Evolutionary conservation across 2,329 filamentous ascomycete genomes (phyloP).

Genomic region (Pleoardoris graminearum): DNA sequence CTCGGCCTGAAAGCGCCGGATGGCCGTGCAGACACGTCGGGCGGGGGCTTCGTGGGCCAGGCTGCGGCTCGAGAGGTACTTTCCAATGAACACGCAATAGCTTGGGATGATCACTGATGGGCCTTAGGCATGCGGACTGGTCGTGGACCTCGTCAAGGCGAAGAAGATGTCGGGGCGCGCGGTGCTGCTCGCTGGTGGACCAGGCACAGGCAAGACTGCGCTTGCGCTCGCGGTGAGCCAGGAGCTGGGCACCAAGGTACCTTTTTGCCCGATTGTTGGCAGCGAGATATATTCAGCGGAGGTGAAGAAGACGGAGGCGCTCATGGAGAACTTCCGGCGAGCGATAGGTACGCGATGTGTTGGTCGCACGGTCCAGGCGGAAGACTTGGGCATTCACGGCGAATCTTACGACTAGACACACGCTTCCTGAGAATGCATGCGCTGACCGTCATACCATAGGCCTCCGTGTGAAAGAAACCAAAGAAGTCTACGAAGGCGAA

Average conservation of each 20-base stretch:
- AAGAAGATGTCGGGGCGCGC: constrained; percentile 98
- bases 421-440: not conserved
- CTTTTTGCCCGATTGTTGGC: constrained; percentile 96
- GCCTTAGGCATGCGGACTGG: constrained; percentile 81
- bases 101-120: constrained; percentile 14
- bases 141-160: constrained; percentile 91
- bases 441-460: constrained; percentile 45
- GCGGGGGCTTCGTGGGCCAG: constrained; percentile 83
- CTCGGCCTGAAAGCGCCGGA: constrained; percentile 77
- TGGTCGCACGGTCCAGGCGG: not conserved
- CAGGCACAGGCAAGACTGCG: constrained; percentile 93
- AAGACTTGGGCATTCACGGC: not conserved
- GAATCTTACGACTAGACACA: not conserved
- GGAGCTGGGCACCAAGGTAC: constrained; percentile 96
- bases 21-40: constrained; percentile 78
- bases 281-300: constrained; percentile 98
- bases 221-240: constrained; percentile 94
- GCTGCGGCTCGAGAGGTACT: constrained; percentile 81
- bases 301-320: constrained; percentile 98
- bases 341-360: constrained; percentile 72
- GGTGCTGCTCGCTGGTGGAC: constrained; percentile 89
- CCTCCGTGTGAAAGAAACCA: constrained; percentile 94
- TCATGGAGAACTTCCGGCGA: constrained; percentile 99
- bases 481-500: constrained; percentile 98
- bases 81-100: not conserved